A percentile compares a stretch with the other conserved stretches of the same genome.
These are phyloP conservation scores for Backusella morwellensis DNA, from an alignment of 192 early-diverging fungal species.

Conservation along the genomic window DNA sequence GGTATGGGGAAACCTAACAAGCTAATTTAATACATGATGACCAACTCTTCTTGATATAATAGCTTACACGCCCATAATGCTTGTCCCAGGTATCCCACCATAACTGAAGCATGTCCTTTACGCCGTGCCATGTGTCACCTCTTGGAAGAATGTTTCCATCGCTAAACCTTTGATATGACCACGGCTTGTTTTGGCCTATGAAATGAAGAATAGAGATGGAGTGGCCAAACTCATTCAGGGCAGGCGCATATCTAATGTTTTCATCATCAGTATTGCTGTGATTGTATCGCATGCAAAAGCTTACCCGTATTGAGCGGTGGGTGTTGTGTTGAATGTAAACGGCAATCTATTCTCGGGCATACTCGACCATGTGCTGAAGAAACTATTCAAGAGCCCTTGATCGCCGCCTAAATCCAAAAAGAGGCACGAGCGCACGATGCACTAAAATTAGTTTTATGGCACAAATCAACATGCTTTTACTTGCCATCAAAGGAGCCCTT, in stretches of 20 bases:
- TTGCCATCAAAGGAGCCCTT: constrained; percentile 85
- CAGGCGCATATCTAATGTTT: constrained; percentile 64
- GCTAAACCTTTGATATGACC: constrained; percentile 71
- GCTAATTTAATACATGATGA: not conserved
- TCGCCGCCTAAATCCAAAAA: constrained; percentile 69
- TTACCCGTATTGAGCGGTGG: constrained; percentile 76
- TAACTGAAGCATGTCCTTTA: constrained; percentile 52
- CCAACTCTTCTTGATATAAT: not conserved
- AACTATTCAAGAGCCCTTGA: constrained; percentile 91
- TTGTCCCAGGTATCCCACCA: constrained; percentile 78
- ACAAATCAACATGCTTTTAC: not conserved
- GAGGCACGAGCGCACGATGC: not conserved
- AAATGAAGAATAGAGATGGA: constrained; percentile 86
- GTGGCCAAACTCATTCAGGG: constrained; percentile 69
- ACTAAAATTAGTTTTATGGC: constrained; percentile 19
- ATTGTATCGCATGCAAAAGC: not conserved
- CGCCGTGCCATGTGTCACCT: constrained; percentile 49
- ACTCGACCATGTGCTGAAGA: constrained; percentile 76
- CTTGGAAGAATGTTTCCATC: constrained; percentile 54
- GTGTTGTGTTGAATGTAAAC: constrained; percentile 90
- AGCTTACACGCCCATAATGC: constrained; percentile 37
- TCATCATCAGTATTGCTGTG: not conserved
- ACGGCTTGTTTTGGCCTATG: constrained; percentile 87
- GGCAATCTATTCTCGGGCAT: constrained; percentile 68
- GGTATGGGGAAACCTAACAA: constrained; percentile 6